Percentiles rank a stretch among this genome's conserved stretches.
Evolutionary conservation across 164 flowering plant species (phyloP).

Genomic region (Echeveria elegans): DNA sequence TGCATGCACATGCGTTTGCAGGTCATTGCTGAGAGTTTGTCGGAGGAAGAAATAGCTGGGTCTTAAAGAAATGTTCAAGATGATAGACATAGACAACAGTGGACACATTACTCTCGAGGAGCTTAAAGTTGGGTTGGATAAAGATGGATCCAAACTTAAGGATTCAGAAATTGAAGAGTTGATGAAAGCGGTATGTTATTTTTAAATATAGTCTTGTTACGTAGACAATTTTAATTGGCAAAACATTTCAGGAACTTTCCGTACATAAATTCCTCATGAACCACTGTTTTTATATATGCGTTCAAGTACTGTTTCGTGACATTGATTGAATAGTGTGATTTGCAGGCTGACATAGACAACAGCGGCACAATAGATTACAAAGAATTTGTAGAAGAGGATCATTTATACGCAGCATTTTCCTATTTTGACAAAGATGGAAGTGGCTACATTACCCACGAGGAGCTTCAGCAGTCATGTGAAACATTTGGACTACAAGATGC

Average conservation of each 20-base stretch:
- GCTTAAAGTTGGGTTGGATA: slow-evolving; percentile 46
- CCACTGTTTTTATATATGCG: no score
- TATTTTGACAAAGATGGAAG: slow-evolving; percentile 77
- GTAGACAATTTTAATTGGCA: not conserved
- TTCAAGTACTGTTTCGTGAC: no score
- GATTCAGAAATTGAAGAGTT: slow-evolving; percentile 42
- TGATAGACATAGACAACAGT: slow-evolving; percentile 57
- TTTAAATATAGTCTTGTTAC: not conserved
- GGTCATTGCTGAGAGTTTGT: slow-evolving; percentile 55
- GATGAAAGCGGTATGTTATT: slow-evolving; percentile 54
- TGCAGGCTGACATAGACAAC: slow-evolving; percentile 60
- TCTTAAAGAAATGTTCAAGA: slow-evolving; percentile 61
- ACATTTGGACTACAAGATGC: not conserved
- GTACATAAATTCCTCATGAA: not conserved
- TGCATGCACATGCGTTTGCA: slow-evolving; percentile 9
- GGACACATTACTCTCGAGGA: slow-evolving; percentile 55
- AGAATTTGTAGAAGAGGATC: slow-evolving; percentile 62
- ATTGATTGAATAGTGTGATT: not conserved
- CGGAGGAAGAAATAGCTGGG: slow-evolving; percentile 73
- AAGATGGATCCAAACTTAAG: slow-evolving; percentile 47
- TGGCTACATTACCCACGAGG: slow-evolving; percentile 69
- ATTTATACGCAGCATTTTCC: slow-evolving; percentile 58
- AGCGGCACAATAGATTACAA: slow-evolving; percentile 66
- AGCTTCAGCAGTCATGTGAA: slow-evolving; percentile 61
- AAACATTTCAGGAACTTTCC: no score